phyloP scores from a whole-genome alignment of 164 flowering plant genomes.

The Sedum album region DNA sequence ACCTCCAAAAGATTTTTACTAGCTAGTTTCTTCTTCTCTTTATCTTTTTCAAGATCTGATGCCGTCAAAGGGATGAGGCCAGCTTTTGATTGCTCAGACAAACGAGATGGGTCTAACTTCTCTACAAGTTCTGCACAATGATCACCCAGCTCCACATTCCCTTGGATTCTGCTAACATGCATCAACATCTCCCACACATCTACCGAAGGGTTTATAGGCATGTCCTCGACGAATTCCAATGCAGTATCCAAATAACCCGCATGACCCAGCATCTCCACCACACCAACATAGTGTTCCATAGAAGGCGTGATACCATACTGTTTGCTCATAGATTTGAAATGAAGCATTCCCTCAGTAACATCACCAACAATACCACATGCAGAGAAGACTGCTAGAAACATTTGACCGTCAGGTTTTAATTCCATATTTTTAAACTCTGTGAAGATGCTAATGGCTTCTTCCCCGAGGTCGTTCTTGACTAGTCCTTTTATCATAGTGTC shows the following conservation, averaged over 20 bases:
- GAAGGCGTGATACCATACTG: constrained; percentile 4
- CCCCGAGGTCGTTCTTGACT: constrained; percentile 1
- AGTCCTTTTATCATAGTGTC: constrained; percentile 1
- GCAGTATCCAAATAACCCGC: constrained; percentile 2
- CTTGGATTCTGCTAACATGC: constrained; percentile 1
- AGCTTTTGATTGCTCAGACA: background rate
- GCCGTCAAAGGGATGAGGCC: constrained; percentile 4
- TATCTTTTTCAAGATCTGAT: constrained; percentile 5
- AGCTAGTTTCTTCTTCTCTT: background rate
- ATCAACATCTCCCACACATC: constrained; percentile 9
- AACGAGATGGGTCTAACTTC: constrained; percentile 4
- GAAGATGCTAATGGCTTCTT: constrained; percentile 5
- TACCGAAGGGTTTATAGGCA: constrained; percentile 3
- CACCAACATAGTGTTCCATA: constrained; percentile 3
- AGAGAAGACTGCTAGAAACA: constrained; percentile 2
- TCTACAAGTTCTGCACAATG: constrained; percentile 7
- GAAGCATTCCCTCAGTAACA: constrained; percentile 9
- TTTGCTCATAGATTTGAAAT: constrained; percentile 7
- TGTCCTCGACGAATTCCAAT: background rate
- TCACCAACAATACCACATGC: constrained; percentile 6
- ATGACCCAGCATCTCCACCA: constrained; percentile 2
- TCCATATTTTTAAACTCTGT: background rate
- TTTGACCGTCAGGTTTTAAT: background rate
- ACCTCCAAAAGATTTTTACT: background rate
- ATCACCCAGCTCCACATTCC: constrained; percentile 7